A percentile compares a stretch with the other conserved stretches of the same genome.
phyloP scores from a whole-genome alignment of 768 basidiomycete species.

The Boletus reticulatus region DNA sequence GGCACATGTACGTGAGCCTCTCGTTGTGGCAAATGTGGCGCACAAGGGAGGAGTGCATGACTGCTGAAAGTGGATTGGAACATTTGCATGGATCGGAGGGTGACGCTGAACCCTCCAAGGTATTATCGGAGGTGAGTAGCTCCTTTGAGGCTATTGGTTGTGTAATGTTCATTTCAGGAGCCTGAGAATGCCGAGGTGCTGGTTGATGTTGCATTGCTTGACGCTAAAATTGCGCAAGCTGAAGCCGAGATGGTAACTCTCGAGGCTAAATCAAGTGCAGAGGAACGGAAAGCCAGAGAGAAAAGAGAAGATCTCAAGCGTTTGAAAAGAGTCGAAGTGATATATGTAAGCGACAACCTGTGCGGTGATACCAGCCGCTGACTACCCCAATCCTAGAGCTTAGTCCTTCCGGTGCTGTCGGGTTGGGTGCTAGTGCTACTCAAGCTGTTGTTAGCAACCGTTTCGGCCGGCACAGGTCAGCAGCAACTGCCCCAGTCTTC shows the following conservation, averaged over 20 bases:
- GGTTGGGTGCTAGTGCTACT: conserved; percentile 92
- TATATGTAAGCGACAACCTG: conserved; percentile 68
- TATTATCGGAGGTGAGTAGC: conserved; percentile 37
- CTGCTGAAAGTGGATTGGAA: conserved; percentile 88
- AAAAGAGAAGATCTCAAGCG: conserved; percentile 80
- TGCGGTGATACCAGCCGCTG: not conserved
- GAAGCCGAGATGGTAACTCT: conserved; percentile 50
- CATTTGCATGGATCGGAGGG: conserved; percentile 68
- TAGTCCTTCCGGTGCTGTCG: conserved; percentile 78
- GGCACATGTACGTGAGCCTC: conserved; percentile 87
- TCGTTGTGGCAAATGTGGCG: conserved; percentile 94
- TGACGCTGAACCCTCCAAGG: conserved; percentile 51
- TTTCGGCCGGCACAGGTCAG: conserved; percentile 69
- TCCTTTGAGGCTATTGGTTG: not conserved
- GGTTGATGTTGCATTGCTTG: conserved; percentile 68
- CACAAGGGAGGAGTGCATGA: conserved; percentile 93
- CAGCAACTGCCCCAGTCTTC: conserved; percentile 62
- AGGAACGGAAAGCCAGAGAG: conserved; percentile 63
- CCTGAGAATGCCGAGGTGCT: conserved; percentile 60
- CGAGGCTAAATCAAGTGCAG: conserved; percentile 46
- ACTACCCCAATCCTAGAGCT: conserved; percentile 49
- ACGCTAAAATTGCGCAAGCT: conserved; percentile 72
- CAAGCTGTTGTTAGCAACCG: conserved; percentile 89
- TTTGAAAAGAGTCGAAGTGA: conserved; percentile 84
- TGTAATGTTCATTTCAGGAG: conserved; percentile 41